Base-by-base conservation (phyloP, 176 grass and related monocot species). In the Bromus sterilis region DNA sequence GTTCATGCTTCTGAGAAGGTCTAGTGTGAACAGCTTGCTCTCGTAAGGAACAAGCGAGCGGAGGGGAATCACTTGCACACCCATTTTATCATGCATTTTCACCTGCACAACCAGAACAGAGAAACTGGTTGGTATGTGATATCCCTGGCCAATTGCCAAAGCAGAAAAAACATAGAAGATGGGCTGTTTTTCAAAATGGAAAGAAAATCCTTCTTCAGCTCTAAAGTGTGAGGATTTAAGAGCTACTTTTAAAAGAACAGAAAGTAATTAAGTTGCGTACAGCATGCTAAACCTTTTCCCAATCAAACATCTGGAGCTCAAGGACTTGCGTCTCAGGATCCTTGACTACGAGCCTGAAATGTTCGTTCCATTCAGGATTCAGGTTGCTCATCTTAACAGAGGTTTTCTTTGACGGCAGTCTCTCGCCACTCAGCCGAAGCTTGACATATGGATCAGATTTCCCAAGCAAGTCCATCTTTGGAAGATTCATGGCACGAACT, bases 361-460 rank as follows among this genome's bases (percentile, higher is more conserved):
- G 62, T 82, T 98, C 95, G 64, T 98, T 93, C 95, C 95, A 98
- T 88, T 98, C 88, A 85, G 90, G 92, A 80, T 94, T 98, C 75
- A 98, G 85, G 73, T 89, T 89, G 73, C 78, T 86, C 95, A 95
- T 95, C 83, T 98, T 98, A 68, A 98, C 84, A 56, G 95, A 86
- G 41, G 95, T 98, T 86, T 87, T 98, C 84, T 95, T 98, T 35
- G 86, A 93, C 2, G 81, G 84, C 10, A 98, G 64, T 74, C 84
- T 84, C 77, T 98, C 95, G 28, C 92, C 95, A 78, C 95, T 98
- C 33, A 98, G 44, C 4, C 87, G 88, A 75, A 98, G 82, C 80
- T 98, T 95, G 55, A 98, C 95, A 86, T 95, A 98, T n/a, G 95
- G 92, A 79, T 98, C 95, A 57, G 95, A 98, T 84, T 95, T 98